phyloP scores from a whole-genome alignment of 805 yeast species.

The Yamadazyma ubonensis region DNA sequence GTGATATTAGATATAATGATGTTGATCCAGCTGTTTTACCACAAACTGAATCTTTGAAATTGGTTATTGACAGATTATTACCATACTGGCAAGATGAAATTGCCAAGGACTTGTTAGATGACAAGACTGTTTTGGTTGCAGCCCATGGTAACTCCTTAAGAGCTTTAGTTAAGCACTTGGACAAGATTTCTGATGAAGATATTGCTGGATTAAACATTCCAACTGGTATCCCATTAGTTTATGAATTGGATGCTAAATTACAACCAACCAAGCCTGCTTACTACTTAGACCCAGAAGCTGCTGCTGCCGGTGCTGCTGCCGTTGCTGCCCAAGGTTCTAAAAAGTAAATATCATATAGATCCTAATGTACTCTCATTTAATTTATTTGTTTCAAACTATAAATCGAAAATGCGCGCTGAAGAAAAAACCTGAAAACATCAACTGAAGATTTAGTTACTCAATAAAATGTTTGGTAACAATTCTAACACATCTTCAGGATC shows the following conservation, averaged over 20 bases:
- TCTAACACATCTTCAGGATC: constrained; percentile 11
- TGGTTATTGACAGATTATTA: constrained; percentile 92
- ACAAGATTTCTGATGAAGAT: constrained; percentile 85
- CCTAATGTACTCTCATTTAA: not conserved
- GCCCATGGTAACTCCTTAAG: constrained; percentile 99
- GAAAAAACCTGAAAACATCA: not conserved
- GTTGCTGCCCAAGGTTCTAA: constrained; percentile 90
- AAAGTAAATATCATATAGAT: constrained; percentile 23
- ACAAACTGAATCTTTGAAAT: constrained; percentile 88
- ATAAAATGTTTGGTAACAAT: constrained; percentile 11
- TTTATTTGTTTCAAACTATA: constrained; percentile 2
- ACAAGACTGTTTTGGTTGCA: constrained; percentile 88
- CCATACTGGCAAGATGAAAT: constrained; percentile 97
- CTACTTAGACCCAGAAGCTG: constrained; percentile 99
- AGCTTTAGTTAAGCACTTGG: constrained; percentile 94
- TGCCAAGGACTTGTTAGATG: constrained; percentile 76
- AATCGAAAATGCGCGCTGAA: not conserved
- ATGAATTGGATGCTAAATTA: constrained; percentile 84
- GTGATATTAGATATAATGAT: constrained; percentile 81
- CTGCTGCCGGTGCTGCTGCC: constrained; percentile 99
- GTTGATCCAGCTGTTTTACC: constrained; percentile 87
- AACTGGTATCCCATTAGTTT: constrained; percentile 97
- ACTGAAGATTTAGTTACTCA: not conserved
- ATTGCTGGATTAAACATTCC: constrained; percentile 96
- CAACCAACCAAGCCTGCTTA: constrained; percentile 90